A percentile compares a stretch with the other conserved stretches of the same genome.
Evolutionary conservation across 768 basidiomycete genomes (phyloP).

Genomic region (Trametes cubensis): DNA sequence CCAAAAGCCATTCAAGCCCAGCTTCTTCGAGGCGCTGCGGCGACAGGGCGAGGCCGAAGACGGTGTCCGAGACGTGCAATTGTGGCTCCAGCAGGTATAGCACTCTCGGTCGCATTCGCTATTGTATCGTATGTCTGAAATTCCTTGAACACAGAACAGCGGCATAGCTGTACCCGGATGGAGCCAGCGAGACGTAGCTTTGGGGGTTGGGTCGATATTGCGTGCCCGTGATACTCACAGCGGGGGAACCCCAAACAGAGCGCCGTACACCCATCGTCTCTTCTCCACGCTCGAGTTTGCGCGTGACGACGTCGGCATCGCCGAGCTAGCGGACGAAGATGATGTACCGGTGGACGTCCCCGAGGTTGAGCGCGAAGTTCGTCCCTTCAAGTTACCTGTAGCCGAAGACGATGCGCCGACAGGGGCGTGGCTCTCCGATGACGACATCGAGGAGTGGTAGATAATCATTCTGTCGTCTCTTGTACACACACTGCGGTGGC

Average conservation of each 20-base stretch:
- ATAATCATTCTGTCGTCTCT: no score
- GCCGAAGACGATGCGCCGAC: conserved; percentile 34
- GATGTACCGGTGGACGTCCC: conserved; percentile 22
- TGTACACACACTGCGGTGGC: no score
- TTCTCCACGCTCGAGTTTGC: conserved; percentile 59
- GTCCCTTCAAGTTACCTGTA: conserved; percentile 39
- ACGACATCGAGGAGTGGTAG: conserved; percentile 41
- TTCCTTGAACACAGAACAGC: not conserved
- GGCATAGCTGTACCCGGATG: conserved; percentile 43
- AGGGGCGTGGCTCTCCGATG: conserved; percentile 37
- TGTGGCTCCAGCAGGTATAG: conserved; percentile 53
- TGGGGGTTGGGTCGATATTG: conserved; percentile 62
- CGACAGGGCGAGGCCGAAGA: conserved; percentile 63
- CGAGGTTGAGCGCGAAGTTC: conserved; percentile 37
- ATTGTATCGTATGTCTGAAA: no score
- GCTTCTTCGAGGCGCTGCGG: conserved; percentile 70
- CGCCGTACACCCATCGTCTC: conserved; percentile 42
- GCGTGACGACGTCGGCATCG: not conserved
- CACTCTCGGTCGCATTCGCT: not conserved
- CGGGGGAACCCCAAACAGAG: not conserved
- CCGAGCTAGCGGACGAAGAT: conserved; percentile 31
- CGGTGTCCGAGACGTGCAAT: conserved; percentile 55
- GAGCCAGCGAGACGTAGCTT: conserved; percentile 52
- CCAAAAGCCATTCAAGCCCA: conserved; percentile 87
- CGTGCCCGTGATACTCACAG: conserved; percentile 44